A percentile compares a stretch with the other conserved stretches of the same genome.
These are phyloP conservation scores for Lachnellula subtilissima DNA, from an alignment of 2,329 filamentous ascomycete genomes.

Conservation along the genomic window DNA sequence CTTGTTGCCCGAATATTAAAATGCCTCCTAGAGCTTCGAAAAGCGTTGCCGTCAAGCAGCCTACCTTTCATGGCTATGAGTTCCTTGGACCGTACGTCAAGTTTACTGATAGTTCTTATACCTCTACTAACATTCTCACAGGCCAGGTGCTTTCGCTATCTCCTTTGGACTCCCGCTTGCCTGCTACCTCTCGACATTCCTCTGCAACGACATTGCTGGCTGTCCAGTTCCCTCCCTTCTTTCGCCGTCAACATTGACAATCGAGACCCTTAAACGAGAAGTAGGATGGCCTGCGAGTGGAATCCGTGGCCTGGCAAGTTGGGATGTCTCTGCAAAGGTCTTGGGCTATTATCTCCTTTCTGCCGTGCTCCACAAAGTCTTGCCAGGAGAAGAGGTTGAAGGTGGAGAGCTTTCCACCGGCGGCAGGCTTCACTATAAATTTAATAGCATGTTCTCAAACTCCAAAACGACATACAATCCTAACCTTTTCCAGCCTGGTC, in stretches of 20 bases:
- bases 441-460: slow-evolving; percentile 55
- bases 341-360: slow-evolving; percentile 75
- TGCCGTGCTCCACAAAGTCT: slow-evolving; percentile 66
- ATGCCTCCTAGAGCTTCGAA: slow-evolving; percentile 26
- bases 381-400: slow-evolving; percentile 68
- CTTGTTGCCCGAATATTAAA: slow-evolving; percentile 2
- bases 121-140: slow-evolving; percentile 34
- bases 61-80: slow-evolving; percentile 31
- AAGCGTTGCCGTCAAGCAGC: slow-evolving; percentile 13
- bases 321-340: slow-evolving; percentile 63
- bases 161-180: slow-evolving; percentile 75
- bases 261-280: slow-evolving; percentile 71
- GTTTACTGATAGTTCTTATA: not conserved
- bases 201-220: slow-evolving; percentile 88
- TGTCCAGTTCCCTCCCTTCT: slow-evolving; percentile 83
- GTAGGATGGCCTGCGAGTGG: slow-evolving; percentile 76
- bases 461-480: slow-evolving; percentile 4
- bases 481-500: slow-evolving; percentile 54
- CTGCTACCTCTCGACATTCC: slow-evolving; percentile 74
- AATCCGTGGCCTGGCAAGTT: slow-evolving; percentile 64
- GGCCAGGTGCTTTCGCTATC: slow-evolving; percentile 71
- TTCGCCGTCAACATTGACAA: slow-evolving; percentile 63
- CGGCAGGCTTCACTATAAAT: slow-evolving; percentile 73
- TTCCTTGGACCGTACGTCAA: slow-evolving; percentile 32
- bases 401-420: slow-evolving; percentile 68